Evolutionary conservation across 2,329 filamentous ascomycete genomes (phyloP), one percentile per base, ranked within the genome.

Genomic region (Pestalotiopsis sp.): DNA sequence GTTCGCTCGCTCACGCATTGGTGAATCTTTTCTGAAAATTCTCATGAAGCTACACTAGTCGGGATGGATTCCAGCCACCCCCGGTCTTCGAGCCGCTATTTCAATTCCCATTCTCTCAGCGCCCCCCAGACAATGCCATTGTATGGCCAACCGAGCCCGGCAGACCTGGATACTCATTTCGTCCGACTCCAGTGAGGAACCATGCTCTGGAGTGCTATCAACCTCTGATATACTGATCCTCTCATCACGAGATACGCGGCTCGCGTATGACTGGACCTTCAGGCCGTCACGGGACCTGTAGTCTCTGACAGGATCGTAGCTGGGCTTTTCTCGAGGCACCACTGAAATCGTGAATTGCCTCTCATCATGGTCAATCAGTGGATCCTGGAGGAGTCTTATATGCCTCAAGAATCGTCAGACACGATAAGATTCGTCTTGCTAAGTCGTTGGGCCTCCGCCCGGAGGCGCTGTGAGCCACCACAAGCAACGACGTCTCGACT

Each of bases 161-260:
- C 69, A 63, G 69, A 61, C 45, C 62, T 52, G 71, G 71, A 71
- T 69, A 67, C 68, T 71, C 70, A 71, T 70, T 69, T 66, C 63
- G 58, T 70, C 63, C 45, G 63, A 20, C 36, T 13, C 61, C 61
- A 64, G 61, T 39, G 36, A 64, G 52, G 52, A 31, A 61, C 36
- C 36, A 66, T 67, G 52, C 56, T 56, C 65, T 49, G 52, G 36
- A 39, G 14, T 4, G 65, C 49, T 25, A 39, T 66, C 49, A 66
- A 66, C 52, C 31, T 66, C 63, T 56, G 25, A 27, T 36, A 49
- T 38, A 58, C 23, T 11, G 23, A 4, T 38, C 49, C 41, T 36
- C 27, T 23, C 41, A 58, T 66, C 63, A 66, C 63, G 63, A 20
- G 63, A 66, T 36, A 56, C 49, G 63, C n/a, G 63, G 25, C 63